A percentile compares a stretch with the other conserved stretches of the same genome.
These are phyloP conservation scores for Alternaria sp. DNA, from an alignment of 2,329 filamentous ascomycete genomes.

Conservation along the genomic window DNA sequence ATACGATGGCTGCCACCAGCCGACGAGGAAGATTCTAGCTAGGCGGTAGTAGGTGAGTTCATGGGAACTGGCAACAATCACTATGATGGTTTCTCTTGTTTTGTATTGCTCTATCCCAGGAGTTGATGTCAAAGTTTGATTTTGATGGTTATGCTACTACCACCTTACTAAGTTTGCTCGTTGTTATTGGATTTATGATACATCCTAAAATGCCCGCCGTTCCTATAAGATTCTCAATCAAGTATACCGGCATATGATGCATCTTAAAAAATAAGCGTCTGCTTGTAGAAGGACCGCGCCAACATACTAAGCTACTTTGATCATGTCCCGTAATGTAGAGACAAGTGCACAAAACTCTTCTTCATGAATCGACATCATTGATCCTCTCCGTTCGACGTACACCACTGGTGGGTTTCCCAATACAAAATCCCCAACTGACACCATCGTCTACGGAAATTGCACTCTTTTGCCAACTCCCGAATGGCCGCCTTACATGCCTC, in stretches of 20 bases:
- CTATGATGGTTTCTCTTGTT: not conserved
- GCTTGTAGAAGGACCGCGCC: not conserved
- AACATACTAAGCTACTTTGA: not conserved
- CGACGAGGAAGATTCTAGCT: not conserved
- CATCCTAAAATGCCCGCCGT: not conserved
- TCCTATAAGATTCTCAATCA: not conserved
- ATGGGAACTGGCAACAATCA: not conserved
- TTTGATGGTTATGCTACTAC: not conserved
- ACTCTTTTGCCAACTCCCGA: not conserved
- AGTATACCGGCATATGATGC: not conserved
- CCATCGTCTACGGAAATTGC: not conserved
- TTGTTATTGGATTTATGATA: not conserved
- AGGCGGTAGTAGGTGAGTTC: not conserved
- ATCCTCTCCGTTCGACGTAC: not conserved
- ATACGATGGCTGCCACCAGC: slow-evolving; percentile 15
- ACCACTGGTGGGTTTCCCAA: not conserved
- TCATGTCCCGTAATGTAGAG: not conserved
- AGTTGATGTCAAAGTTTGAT: not conserved
- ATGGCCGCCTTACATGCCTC: not conserved
- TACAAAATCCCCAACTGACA: not conserved
- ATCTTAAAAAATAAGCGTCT: not conserved
- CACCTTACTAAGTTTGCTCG: not conserved
- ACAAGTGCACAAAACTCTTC: not conserved
- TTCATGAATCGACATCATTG: not conserved
- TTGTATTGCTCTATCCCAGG: not conserved